Evolutionary conservation across 169 alveolate genomes (phyloP).

Genomic region (Miamiensis avidus): DNA sequence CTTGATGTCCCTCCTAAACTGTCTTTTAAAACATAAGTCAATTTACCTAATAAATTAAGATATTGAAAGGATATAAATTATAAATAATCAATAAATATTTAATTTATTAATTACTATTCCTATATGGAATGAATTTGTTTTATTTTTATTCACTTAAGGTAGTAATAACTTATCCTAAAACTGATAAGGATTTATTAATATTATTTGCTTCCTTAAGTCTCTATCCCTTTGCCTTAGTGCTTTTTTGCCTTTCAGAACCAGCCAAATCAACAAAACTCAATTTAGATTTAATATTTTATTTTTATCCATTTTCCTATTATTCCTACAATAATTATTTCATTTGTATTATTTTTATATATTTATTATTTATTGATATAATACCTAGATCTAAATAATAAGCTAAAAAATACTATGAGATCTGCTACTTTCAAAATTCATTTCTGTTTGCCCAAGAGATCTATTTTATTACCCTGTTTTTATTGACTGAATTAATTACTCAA

Average conservation of each 20-base stretch:
- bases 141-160: constrained; percentile 62
- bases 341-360: too few relatives aligned
- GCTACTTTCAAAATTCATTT: not conserved
- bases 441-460: not conserved
- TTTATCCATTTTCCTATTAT: constrained; percentile 11
- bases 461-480: not conserved
- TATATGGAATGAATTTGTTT: constrained; percentile 55
- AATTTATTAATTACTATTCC: constrained; percentile 51
- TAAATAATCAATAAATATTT: not conserved
- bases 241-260: constrained; percentile 85
- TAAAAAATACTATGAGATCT: not conserved
- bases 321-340: not conserved
- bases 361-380: too few relatives aligned
- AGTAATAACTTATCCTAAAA: constrained; percentile 74
- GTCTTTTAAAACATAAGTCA: constrained; percentile 78
- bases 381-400: not conserved
- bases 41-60: constrained; percentile 58
- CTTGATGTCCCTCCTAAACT: constrained; percentile 75
- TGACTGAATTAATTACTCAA: not conserved
- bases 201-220: constrained; percentile 85
- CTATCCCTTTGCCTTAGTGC: constrained; percentile 75
- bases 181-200: constrained; percentile 83
- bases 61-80: constrained; percentile 61
- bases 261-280: constrained; percentile 87
- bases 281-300: constrained; percentile 55